Percentiles rank a stretch among this genome's conserved stretches.
These are phyloP conservation scores for Cyberlindnera galapagoensis DNA, from an alignment of 805 yeast genomes.

Conservation along the genomic window DNA sequence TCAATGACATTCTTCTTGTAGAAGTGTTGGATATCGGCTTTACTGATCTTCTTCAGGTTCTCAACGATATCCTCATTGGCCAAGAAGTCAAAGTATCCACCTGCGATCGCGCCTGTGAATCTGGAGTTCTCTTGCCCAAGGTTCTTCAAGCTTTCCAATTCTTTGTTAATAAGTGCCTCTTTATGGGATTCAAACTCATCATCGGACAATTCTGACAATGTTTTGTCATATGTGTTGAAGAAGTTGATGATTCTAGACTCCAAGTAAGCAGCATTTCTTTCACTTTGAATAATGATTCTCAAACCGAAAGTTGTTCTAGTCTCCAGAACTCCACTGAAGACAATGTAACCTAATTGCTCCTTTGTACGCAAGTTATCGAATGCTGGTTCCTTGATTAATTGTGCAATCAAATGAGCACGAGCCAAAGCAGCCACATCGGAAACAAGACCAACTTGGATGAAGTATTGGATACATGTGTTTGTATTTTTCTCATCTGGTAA, in stretches of 20 bases:
- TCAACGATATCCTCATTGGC: slow-evolving; percentile 52
- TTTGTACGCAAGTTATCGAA: slow-evolving; percentile 86
- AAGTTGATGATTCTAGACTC: slow-evolving; percentile 72
- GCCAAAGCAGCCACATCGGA: slow-evolving; percentile 40
- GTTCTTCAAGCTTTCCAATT: slow-evolving; percentile 69
- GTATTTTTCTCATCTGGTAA: slow-evolving; percentile 64
- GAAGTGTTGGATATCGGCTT: slow-evolving; percentile 51
- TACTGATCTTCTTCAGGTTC: slow-evolving; percentile 44
- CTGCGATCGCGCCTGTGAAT: slow-evolving; percentile 60
- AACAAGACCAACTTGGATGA: slow-evolving; percentile 56
- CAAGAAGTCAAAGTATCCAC: slow-evolving; percentile 75
- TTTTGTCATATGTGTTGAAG: slow-evolving; percentile 38
- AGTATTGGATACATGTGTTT: slow-evolving; percentile 80
- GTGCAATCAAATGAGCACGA: slow-evolving; percentile 59
- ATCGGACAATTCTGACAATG: slow-evolving; percentile 45
- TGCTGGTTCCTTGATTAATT: slow-evolving; percentile 78
- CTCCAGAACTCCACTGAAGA: slow-evolving; percentile 65
- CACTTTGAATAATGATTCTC: slow-evolving; percentile 78
- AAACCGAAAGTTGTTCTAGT: slow-evolving; percentile 70
- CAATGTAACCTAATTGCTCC: slow-evolving; percentile 94
- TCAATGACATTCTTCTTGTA: slow-evolving; percentile 39
- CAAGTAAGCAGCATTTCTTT: slow-evolving; percentile 64
- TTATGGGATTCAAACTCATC: slow-evolving; percentile 67
- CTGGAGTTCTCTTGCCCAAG: slow-evolving; percentile 66
- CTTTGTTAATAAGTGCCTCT: slow-evolving; percentile 56